Evolutionary conservation across 768 basidiomycete genomes (phyloP).

Genomic region (Candolleomyces efflorescens): DNA sequence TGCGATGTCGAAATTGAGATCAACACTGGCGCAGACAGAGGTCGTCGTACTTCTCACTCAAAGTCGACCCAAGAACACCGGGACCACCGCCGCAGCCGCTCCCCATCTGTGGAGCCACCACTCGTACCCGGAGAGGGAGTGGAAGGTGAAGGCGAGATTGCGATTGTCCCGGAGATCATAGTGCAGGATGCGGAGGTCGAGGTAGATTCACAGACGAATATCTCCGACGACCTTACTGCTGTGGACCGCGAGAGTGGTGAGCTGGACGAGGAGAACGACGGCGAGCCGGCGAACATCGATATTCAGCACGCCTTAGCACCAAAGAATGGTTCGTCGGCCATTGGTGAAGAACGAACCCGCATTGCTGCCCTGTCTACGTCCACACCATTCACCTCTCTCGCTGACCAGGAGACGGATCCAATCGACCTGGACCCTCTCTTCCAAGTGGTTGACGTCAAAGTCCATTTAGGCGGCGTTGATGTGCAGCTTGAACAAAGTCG

Average conservation of each 20-base stretch:
- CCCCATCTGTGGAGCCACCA: not conserved
- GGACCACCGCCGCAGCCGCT: too few relatives aligned
- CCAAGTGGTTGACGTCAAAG: constrained; percentile 26
- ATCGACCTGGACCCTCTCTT: constrained; percentile 22
- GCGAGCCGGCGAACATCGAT: constrained; percentile 8
- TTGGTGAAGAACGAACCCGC: not conserved
- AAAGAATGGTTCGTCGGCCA: not conserved
- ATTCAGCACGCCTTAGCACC: constrained; percentile 2
- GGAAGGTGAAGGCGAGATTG: constrained; percentile 7
- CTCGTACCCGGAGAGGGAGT: constrained; percentile 4
- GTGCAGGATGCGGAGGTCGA: too few relatives aligned
- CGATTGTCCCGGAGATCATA: constrained; percentile 5
- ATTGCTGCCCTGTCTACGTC: not conserved
- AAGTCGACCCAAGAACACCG: too few relatives aligned
- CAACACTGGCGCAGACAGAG: not conserved
- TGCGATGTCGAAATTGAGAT: constrained; percentile 29
- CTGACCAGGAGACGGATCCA: not conserved
- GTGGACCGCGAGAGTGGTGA: too few relatives aligned
- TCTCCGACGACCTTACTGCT: too few relatives aligned
- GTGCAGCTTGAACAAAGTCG: constrained; percentile 30
- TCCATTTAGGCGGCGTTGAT: constrained; percentile 22
- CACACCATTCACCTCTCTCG: not conserved
- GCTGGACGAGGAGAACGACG: constrained; percentile 2
- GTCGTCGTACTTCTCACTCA: too few relatives aligned
- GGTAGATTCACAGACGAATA: too few relatives aligned